Base-by-base conservation (phyloP, 164 flowering plant genomes). In the Platanus orientalis region DNA sequence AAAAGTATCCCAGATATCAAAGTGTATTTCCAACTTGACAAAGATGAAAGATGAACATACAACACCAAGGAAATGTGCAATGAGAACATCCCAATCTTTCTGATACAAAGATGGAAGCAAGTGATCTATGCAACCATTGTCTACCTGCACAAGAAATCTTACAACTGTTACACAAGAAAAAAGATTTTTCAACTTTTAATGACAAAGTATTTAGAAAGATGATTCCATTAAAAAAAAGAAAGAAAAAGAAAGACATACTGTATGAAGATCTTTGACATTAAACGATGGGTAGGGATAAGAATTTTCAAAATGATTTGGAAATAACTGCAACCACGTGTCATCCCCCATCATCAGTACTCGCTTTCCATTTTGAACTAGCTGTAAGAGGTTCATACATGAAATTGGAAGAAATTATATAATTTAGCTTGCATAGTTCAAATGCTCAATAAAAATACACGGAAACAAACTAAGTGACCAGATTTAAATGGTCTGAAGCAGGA, bases 51-150 rank as follows among this genome's bases (percentile, higher is more conserved):
- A 21, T 1, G 53, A 67, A 63, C 88, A 51, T 84, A 94, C 99
- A 92, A 95, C 97, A 20, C 99, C 99, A 69, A 95, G 99, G 76
- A 88, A 95, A 83, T 95, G 99, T 50, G 99, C 97, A 65, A 95
- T 89, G 56, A 95, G 96, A 76, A 92, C 97, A 73, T 95, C 99
- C 99, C 99, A 95, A 64, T 92, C 89, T 45, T 81, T 88, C 76
- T 75, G 62, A 57, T 86, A 66, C 55, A 95, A 70, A 58, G 90
- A 72, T 59, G 99, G 99, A 68, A 92, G n/a, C 77, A 95, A 70
- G 69, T 95, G 86, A 0, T 82, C 81, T 45, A 83, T 82, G 79
- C 96, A 89, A 60, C 97, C 99, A 75, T 89, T 77, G 61, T 95
- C 99, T 26, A 94, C 98, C 98, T 89, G 82, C 32, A 75, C 71